Conservation (phyloP, 2,329 filamentous ascomycete species). For the Talaromyces sp. region DNA sequence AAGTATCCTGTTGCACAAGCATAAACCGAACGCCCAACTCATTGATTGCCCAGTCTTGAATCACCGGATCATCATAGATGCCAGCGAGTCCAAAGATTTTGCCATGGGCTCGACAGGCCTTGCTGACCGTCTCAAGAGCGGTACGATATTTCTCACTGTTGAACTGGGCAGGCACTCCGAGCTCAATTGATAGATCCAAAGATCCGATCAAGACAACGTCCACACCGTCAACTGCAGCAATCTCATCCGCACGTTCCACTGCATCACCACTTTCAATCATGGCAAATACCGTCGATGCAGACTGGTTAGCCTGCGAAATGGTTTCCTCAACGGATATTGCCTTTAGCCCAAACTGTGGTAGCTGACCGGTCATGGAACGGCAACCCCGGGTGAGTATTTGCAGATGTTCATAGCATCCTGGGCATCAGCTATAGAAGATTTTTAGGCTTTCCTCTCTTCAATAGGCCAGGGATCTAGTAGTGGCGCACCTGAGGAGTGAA, state of each 20-base stretch:
- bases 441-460: no score
- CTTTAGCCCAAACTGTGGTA: not conserved
- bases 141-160: not conserved
- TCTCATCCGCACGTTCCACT: constrained; percentile 22
- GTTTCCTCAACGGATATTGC: not conserved
- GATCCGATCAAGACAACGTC: constrained; percentile 29
- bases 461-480: not conserved
- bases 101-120: not conserved
- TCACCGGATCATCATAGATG: not conserved
- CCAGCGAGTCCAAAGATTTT: constrained; percentile 4
- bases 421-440: not conserved
- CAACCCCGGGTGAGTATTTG: constrained; percentile 1
- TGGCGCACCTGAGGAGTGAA: constrained; percentile 13
- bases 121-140: not conserved
- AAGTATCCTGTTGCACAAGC: not conserved
- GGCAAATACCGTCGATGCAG: constrained; percentile 15
- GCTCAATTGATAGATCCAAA: constrained; percentile 23
- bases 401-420: not conserved
- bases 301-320: constrained; percentile 5
- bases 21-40: not conserved
- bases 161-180: constrained; percentile 19
- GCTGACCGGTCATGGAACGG: not conserved
- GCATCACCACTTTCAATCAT: constrained; percentile 17
- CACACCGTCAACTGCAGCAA: constrained; percentile 24
- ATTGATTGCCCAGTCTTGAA: not conserved